Conservation (phyloP, 1,284 basidiomycete genomes). For the Kalmanozyma brasiliensis region DNA sequence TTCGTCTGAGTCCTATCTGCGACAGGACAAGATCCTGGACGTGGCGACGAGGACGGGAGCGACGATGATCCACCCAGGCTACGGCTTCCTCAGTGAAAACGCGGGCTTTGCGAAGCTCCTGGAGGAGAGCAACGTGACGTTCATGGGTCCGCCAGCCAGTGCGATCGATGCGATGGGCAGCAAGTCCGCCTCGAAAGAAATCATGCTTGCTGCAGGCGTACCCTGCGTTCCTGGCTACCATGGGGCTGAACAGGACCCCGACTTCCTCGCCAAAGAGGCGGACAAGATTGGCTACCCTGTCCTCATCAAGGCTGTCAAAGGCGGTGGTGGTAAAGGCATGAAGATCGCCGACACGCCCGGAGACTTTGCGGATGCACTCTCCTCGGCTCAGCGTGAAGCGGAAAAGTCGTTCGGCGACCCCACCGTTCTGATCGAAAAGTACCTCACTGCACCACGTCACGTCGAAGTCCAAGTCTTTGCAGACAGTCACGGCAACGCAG, state of each 20-base stretch:
- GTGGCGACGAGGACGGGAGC: constrained; percentile 83
- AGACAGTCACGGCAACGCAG: constrained; percentile 74
- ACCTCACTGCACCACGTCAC: constrained; percentile 61
- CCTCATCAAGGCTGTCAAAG: constrained; percentile 69
- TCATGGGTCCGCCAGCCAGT: constrained; percentile 67
- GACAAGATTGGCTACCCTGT: constrained; percentile 69
- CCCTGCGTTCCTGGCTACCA: constrained; percentile 94
- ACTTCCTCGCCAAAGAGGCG: constrained; percentile 76
- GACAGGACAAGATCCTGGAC: constrained; percentile 87
- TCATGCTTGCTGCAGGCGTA: constrained; percentile 88
- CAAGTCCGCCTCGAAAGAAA: constrained; percentile 77
- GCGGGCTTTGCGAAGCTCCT: constrained; percentile 49
- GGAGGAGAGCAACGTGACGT: constrained; percentile 53
- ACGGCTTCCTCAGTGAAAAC: constrained; percentile 82
- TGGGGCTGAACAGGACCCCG: constrained; percentile 77
- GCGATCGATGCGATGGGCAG: constrained; percentile 80
- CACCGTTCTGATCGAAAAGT: constrained; percentile 63
- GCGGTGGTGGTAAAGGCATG: constrained; percentile 70
- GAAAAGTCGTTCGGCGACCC: constrained; percentile 71
- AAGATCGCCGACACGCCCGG: constrained; percentile 70
- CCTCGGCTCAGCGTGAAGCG: constrained; percentile 83
- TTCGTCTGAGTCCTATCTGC: constrained; percentile 86
- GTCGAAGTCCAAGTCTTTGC: constrained; percentile 79
- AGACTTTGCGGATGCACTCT: constrained; percentile 81
- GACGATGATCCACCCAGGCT: constrained; percentile 80